Conservation (phyloP, 495 filamentous ascomycete species). For the Friedmanniomyces simplex region DNA sequence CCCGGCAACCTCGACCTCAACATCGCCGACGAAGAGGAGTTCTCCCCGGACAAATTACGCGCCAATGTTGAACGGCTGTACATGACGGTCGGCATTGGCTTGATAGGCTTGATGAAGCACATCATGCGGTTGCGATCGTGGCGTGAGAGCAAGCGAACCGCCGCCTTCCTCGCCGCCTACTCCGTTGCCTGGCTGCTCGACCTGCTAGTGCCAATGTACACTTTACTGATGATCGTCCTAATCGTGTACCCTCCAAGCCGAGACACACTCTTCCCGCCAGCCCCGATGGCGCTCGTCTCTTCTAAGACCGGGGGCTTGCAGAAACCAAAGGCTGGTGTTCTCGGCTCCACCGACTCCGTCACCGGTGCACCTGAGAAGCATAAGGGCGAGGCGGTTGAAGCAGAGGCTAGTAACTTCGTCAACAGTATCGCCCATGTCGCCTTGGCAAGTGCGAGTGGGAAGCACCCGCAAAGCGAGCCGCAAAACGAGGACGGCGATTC, state of each 20-base stretch:
- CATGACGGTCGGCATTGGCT: constrained; percentile 62
- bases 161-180: constrained; percentile 58
- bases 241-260: constrained; percentile 58
- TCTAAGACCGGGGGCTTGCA: constrained; percentile 53
- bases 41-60: constrained; percentile 76
- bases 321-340: constrained; percentile 56
- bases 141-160: constrained; percentile 60
- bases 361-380: constrained; percentile 77
- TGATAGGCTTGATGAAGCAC: constrained; percentile 60
- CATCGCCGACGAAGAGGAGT: constrained; percentile 71
- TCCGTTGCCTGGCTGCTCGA: constrained; percentile 65
- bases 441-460: constrained; percentile 64
- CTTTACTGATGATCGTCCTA: constrained; percentile 48
- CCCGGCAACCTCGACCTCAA: constrained; percentile 66
- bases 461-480: constrained; percentile 39
- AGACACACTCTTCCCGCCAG: constrained; percentile 60
- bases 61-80: constrained; percentile 76
- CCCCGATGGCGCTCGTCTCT: constrained; percentile 55
- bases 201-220: constrained; percentile 54
- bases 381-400: constrained; percentile 78
- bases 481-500: constrained; percentile 25
- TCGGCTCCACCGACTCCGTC: constrained; percentile 66
- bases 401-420: constrained; percentile 74
- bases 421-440: constrained; percentile 65
- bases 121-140: constrained; percentile 69